Percentiles rank a stretch among this genome's conserved stretches.
phyloP scores from a whole-genome alignment of 2,329 filamentous ascomycete species.

The Cadophora sp. region DNA sequence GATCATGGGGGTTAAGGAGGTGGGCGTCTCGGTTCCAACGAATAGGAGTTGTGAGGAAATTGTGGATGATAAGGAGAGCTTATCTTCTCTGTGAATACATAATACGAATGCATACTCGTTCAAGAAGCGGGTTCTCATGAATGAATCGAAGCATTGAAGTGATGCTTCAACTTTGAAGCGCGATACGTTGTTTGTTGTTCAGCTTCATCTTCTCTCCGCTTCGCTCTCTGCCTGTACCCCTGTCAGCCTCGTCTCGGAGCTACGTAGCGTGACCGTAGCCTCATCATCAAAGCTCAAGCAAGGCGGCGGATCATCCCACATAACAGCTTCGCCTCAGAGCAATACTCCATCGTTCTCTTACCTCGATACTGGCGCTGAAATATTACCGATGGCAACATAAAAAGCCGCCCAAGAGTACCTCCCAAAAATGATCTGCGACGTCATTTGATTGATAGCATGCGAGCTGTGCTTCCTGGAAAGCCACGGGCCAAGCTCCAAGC shows the following conservation, averaged over 20 bases:
- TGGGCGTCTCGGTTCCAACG: constrained; percentile 29
- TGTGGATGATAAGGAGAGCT: constrained; percentile 23
- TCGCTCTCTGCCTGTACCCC: background rate
- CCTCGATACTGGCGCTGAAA: background rate
- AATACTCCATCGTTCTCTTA: background rate
- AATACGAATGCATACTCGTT: background rate
- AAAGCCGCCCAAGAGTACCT: background rate
- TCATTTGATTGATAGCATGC: constrained; percentile 61
- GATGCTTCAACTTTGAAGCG: background rate
- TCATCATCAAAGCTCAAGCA: constrained; percentile 11
- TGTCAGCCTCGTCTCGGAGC: constrained; percentile 14
- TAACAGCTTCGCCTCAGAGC: constrained; percentile 1
- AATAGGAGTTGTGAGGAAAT: constrained; percentile 28
- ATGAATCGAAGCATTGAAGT: background rate
- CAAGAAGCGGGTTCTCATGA: background rate
- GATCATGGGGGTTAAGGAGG: constrained; percentile 21
- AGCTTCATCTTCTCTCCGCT: background rate
- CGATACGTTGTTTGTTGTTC: background rate
- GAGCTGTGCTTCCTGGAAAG: constrained; percentile 79
- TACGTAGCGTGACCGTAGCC: constrained; percentile 13
- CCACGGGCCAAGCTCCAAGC: constrained; percentile 80
- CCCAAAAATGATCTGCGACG: constrained; percentile 28
- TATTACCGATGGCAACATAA: background rate
- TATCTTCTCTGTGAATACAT: background rate
- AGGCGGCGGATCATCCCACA: constrained; percentile 8